A percentile compares a stretch with the other conserved stretches of the same genome.
These are phyloP conservation scores for Fraxinus quadrangulata DNA, from an alignment of 257 asterid genomes.

Conservation along the genomic window DNA sequence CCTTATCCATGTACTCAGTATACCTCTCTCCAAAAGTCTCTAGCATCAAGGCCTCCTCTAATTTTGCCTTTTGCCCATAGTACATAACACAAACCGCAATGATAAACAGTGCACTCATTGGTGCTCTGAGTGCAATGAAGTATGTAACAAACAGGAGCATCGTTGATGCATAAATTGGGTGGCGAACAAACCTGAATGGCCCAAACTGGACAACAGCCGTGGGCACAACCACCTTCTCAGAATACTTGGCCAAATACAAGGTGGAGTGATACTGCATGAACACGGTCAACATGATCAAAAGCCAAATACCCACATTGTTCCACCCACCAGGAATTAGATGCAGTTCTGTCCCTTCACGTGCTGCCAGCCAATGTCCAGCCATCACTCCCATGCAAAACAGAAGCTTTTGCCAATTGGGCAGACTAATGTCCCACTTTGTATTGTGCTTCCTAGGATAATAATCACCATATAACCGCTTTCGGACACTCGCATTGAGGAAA, in stretches of 20 bases:
- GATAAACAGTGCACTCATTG: conserved; percentile 55
- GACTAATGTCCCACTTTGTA: conserved; percentile 68
- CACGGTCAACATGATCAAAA: conserved; percentile 50
- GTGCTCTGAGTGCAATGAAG: conserved; percentile 77
- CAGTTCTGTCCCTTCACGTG: conserved; percentile 83
- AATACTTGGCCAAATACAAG: conserved; percentile 81
- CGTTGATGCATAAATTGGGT: conserved; percentile 91
- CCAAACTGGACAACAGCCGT: conserved; percentile 93
- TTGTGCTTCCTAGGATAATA: conserved; percentile 67
- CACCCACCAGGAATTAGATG: conserved; percentile 86
- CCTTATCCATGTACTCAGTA: conserved; percentile 59
- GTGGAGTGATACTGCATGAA: conserved; percentile 85
- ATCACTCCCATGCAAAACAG: conserved; percentile 62
- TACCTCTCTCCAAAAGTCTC: conserved; percentile 76
- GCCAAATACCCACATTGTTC: conserved; percentile 66
- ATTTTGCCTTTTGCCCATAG: conserved; percentile 71
- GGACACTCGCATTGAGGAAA: conserved; percentile 64
- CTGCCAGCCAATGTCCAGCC: conserved; percentile 85
- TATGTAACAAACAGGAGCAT: conserved; percentile 80
- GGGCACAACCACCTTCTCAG: conserved; percentile 94
- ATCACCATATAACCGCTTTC: conserved; percentile 83
- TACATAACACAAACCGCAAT: conserved; percentile 59
- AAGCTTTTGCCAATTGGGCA: conserved; percentile 72
- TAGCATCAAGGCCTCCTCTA: conserved; percentile 79
- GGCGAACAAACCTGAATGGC: conserved; percentile 86